Evolutionary conservation across 768 basidiomycete species (phyloP), one percentile per base, ranked within the genome.

Genomic region (Multifurca ochricompacta): DNA sequence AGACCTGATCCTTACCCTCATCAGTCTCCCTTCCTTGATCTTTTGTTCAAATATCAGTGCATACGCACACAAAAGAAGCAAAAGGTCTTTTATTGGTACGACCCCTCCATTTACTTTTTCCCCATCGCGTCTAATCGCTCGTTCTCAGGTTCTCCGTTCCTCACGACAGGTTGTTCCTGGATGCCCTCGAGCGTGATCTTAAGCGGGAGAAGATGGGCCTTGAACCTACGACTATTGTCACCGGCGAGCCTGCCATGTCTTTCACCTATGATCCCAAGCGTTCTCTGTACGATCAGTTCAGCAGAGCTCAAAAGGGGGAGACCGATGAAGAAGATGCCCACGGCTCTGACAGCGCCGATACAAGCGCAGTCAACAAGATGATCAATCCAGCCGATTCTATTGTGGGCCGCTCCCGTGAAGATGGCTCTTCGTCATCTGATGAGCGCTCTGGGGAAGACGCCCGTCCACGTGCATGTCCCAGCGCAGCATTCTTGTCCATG

Each of bases 61-160:
- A 96, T 97, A 61, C 82, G 94, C 35, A 97, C 94, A 1, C 94
- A 97, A 68, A 97, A 96, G 78, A 97, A 96, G 73, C 94, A 95
- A 73, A 93, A 97, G 69, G 94, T 97, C n/a, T 97, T 96, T 66
- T 96, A 90, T 68, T 97, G 94, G 93, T 90, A 61, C 51, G 84
- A 1, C 19, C 35, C 43, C 30, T 54, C 58, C 16, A 51, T 47
- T 25, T 5, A n/a, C n/a, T 42, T 1, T 11, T 40, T 25, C 18
- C 3, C 41, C n/a, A 2, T 23, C 11, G 25, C 21, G 9, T 11
- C 6, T 51, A 19, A 37, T 34, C 74, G 70, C 69, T 42, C 39
- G 63, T 63, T 19, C 16, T 51, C 66, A 94, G 91, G 91, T 96
- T 91, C 72, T 94, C 92, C 6, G 94, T 97, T 6, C 94, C 94